Evolutionary conservation across 2,329 filamentous ascomycete genomes (phyloP), one percentile per base, ranked within the genome.

Genomic region (Pezicula radicicola): DNA sequence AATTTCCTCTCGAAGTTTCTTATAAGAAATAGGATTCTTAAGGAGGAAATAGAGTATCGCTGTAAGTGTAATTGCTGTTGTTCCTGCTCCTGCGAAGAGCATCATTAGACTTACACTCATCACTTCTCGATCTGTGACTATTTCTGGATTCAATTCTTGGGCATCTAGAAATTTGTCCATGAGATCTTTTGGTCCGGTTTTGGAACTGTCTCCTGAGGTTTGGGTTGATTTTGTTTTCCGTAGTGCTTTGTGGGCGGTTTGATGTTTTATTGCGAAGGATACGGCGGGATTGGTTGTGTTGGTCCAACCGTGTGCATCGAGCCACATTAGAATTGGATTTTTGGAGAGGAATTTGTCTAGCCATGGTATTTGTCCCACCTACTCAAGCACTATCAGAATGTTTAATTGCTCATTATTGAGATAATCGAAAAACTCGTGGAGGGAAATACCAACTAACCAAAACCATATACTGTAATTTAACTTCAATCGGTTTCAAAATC

Each of bases 241-340:
- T 12, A 30, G 28, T 30, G 28, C 28, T 12, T 30, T 30, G 7
- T 30, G 28, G 3, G 28, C 7, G 8, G 10, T 9, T 12, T 30
- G 4, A 6, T 30, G 28, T 30, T 30, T 30, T 3, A 30, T 30
- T 18, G 48, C 48, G 36, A 50, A 44, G 40, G 40, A 28, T 9
- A 50, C 48, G 5, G 48, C 44, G 4, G 48, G 8, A 4, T 27
- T 50, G 15, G 44, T 28, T 4, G 21, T 37, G 4, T 50, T 50
- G 41, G 33, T 35, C 18, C 27, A 39, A 3, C 41, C 41, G 13
- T 44, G 39, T 4, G 27, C 21, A n/a, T 41, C 40, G 30, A 50
- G 48, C 48, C 48, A 50, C 40, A 50, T 44, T 4, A 50, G 9
- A 15, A 50, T 45, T 6, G 48, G 40, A n/a, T 50, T 50, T n/a